Evolutionary conservation across 352 stramenopile species (phyloP), one percentile per base, ranked within the genome.

Genomic region (Pythium phragmiticola): DNA sequence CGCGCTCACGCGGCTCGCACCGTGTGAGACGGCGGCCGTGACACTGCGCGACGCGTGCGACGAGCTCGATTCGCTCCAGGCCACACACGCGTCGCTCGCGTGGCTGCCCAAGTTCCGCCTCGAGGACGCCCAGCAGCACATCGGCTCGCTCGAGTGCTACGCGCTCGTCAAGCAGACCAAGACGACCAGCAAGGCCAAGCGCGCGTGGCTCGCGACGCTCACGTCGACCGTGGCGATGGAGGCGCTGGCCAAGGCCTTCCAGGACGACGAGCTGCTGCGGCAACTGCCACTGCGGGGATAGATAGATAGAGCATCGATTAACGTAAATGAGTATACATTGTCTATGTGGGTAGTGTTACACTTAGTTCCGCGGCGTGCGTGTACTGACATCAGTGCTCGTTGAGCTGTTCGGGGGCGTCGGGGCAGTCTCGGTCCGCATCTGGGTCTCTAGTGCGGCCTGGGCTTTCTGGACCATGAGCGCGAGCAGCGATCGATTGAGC

Each of bases 381-480:
- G 34, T 39, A 39, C 34, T 39, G 7, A 6, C 11, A 30, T 43
- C 43, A 54, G 26, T 42, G 16, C 26, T 55, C 0, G 48, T 21
- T 17, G 48, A 42, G 28, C 5, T 30, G 39, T 26, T 55, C 23
- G 48, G 46, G 7, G 46, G 28, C 17, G 46, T 23, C 4, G 17
- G 23, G 1, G 76, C 58, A 2, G 76, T 89, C 70, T 89, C 78
- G 37, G 76, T 46, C 54, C 82, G 81, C 84, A 92, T 92, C 68
- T 92, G 84, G 7, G 67, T 63, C 46, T 90, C 84, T 1, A 92
- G 71, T 21, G 81, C 75, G 21, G 76, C 81, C 47, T 92, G 84
- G 16, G 81, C 84, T 59, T 90, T 90, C 64, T 92, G 84, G 53
- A 92, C 84, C 8, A 92, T 76, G 57, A 89, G 62, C 11, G 84